Conservation (phyloP, 169 alveolate genomes). For the Plasmodium knowlesi region DNA sequence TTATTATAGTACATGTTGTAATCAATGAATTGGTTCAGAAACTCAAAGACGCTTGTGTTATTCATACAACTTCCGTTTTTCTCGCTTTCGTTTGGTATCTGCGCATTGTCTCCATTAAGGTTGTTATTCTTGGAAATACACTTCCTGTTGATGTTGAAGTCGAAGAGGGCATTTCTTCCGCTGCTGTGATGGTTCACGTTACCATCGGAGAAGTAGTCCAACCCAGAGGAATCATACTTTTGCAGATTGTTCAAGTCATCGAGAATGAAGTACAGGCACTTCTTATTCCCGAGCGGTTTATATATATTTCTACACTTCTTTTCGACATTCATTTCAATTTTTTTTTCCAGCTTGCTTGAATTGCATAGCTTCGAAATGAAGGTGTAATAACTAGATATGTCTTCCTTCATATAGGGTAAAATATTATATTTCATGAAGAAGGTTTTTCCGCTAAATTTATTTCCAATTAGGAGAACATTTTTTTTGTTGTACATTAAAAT, state of each 20-base stretch:
- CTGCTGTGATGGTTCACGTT: neutral
- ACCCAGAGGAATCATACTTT: conserved; percentile 14
- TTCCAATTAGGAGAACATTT: conserved; percentile 58
- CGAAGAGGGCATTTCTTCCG: conserved; percentile 15
- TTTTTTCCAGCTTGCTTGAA: conserved; percentile 56
- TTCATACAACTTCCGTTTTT: neutral
- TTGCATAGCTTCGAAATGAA: conserved; percentile 62
- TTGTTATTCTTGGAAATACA: conserved; percentile 4
- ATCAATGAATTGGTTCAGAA: conserved; percentile 68
- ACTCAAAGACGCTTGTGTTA: conserved; percentile 51
- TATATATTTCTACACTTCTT: conserved; percentile 73
- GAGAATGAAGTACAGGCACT: conserved; percentile 57
- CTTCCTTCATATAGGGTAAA: conserved; percentile 68
- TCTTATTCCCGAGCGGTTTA: conserved; percentile 69
- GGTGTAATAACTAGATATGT: conserved; percentile 63
- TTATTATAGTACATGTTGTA: conserved; percentile 69
- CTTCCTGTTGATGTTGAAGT: conserved; percentile 28
- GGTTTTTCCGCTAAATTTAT: conserved; percentile 73
- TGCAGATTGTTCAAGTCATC: conserved; percentile 71
- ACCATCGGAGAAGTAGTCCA: neutral
- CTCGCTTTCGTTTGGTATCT: neutral
- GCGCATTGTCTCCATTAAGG: neutral
- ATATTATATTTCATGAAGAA: conserved; percentile 74
- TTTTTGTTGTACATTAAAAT: conserved; percentile 72
- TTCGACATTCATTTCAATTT: conserved; percentile 71